A percentile compares a stretch with the other conserved stretches of the same genome.
Conservation (phyloP, 2,329 filamentous ascomycete species). For the Penicillium sp. region DNA sequence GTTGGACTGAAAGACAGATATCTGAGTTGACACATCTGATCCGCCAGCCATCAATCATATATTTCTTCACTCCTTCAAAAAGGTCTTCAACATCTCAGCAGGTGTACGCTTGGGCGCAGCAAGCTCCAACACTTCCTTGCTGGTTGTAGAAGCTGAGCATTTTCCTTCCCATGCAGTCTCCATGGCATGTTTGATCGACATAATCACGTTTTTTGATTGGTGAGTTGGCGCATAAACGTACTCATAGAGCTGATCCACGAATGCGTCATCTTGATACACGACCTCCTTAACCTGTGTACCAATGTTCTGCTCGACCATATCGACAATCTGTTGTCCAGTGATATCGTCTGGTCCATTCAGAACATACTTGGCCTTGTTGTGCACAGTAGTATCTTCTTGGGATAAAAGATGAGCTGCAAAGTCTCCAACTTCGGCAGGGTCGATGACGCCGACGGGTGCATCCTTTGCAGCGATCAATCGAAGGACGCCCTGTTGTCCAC, state of each 20-base stretch:
- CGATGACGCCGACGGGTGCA: conserved; percentile 32
- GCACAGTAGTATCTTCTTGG: conserved; percentile 27
- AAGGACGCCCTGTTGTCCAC: conserved; percentile 33
- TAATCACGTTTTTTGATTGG: conserved; percentile 31
- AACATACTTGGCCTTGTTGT: conserved; percentile 39
- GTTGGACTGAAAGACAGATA: not conserved
- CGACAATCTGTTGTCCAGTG: conserved; percentile 37
- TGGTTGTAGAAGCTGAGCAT: conserved; percentile 24
- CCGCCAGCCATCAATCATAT: not conserved
- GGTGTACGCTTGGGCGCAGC: conserved; percentile 31
- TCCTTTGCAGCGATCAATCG: conserved; percentile 30
- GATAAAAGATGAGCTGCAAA: conserved; percentile 39
- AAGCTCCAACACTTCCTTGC: conserved; percentile 32
- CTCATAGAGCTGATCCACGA: conserved; percentile 28
- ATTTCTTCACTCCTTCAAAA: conserved; percentile 11
- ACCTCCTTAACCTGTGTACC: conserved; percentile 30
- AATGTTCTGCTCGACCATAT: conserved; percentile 38
- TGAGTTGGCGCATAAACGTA: conserved; percentile 4
- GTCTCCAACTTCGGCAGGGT: conserved; percentile 36
- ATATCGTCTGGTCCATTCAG: conserved; percentile 45
- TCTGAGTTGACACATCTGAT: not conserved
- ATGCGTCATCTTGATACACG: conserved; percentile 31
- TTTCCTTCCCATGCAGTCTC: conserved; percentile 36
- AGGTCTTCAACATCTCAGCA: conserved; percentile 19
- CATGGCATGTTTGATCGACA: conserved; percentile 26